A percentile compares a stretch with the other conserved stretches of the same genome.
phyloP scores from a whole-genome alignment of 306 rosid genomes.

The Quercus aquifolioides region DNA sequence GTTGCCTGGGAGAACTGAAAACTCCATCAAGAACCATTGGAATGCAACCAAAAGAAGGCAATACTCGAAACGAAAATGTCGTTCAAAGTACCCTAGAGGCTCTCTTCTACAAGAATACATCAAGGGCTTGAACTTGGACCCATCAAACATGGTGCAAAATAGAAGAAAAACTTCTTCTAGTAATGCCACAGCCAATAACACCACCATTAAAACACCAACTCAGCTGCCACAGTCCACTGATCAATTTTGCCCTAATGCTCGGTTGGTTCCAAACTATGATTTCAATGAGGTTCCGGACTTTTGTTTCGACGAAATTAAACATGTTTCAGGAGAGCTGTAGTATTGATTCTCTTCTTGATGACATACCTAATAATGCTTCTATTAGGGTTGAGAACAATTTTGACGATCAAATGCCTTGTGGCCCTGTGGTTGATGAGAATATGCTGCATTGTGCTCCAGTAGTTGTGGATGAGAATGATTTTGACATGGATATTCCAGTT shows the following conservation, averaged over 20 bases:
- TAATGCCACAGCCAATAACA: constrained; percentile 2
- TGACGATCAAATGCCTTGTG: constrained; percentile 8
- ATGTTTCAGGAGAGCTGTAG: constrained; percentile 57
- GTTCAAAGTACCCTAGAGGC: constrained; percentile 66
- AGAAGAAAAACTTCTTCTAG: constrained; percentile 29
- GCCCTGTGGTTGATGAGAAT: constrained; percentile 14
- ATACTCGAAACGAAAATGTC: constrained; percentile 75
- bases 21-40: constrained; percentile 97
- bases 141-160: constrained; percentile 30
- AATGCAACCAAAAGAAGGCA: constrained; percentile 95
- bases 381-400: constrained; percentile 19
- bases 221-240: background rate
- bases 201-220: constrained; percentile 17
- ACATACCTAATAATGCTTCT: constrained; percentile 43
- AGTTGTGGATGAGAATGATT: constrained; percentile 13
- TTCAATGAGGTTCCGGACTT: constrained; percentile 49
- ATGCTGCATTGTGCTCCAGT: background rate
- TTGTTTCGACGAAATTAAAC: constrained; percentile 55
- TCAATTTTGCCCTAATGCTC: constrained; percentile 20
- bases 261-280: constrained; percentile 36
- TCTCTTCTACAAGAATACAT: constrained; percentile 83
- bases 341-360: constrained; percentile 64
- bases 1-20: constrained; percentile 87
- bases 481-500: constrained; percentile 20
- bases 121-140: constrained; percentile 69